phyloP scores from a whole-genome alignment of 352 stramenopile genomes.

The Phytophthora podocarpi region DNA sequence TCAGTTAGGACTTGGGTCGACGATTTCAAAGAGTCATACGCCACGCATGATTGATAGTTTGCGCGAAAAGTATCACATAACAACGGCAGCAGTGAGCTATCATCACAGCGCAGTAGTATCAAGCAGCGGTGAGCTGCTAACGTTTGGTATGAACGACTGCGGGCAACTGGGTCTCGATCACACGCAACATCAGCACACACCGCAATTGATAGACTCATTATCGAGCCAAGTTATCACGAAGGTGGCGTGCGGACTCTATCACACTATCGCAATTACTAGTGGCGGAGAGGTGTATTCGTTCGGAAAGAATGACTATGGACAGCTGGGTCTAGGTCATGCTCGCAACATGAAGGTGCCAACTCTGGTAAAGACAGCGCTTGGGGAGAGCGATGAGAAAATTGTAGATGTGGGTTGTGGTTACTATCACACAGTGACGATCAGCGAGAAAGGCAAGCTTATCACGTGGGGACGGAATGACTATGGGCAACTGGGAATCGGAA shows the following conservation, averaged over 20 bases:
- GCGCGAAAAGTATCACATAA: conserved; percentile 83
- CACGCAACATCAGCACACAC: conserved; percentile 85
- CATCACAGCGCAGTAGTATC: conserved; percentile 87
- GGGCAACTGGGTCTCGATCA: conserved; percentile 84
- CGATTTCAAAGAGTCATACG: conserved; percentile 88
- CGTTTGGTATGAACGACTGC: conserved; percentile 91
- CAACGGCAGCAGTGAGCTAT: conserved; percentile 81
- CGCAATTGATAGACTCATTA: conserved; percentile 75
- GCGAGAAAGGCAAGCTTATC: conserved; percentile 82
- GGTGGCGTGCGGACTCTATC: conserved; percentile 82
- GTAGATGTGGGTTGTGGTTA: conserved; percentile 82
- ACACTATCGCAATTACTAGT: conserved; percentile 69
- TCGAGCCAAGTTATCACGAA: conserved; percentile 73
- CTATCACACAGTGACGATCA: conserved; percentile 84
- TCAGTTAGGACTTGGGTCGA: conserved; percentile 82
- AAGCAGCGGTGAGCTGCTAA: conserved; percentile 76
- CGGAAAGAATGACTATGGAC: conserved; percentile 89
- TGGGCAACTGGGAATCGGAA: conserved; percentile 85
- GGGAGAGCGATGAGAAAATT: conserved; percentile 80
- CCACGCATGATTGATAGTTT: conserved; percentile 82
- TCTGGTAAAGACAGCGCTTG: conserved; percentile 65
- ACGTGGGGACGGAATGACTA: conserved; percentile 90
- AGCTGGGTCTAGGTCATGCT: conserved; percentile 82
- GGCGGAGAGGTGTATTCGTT: conserved; percentile 84
- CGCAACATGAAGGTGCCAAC: conserved; percentile 78